phyloP scores from a whole-genome alignment of 805 yeast genomes.

The Metschnikowia lochheadii region DNA sequence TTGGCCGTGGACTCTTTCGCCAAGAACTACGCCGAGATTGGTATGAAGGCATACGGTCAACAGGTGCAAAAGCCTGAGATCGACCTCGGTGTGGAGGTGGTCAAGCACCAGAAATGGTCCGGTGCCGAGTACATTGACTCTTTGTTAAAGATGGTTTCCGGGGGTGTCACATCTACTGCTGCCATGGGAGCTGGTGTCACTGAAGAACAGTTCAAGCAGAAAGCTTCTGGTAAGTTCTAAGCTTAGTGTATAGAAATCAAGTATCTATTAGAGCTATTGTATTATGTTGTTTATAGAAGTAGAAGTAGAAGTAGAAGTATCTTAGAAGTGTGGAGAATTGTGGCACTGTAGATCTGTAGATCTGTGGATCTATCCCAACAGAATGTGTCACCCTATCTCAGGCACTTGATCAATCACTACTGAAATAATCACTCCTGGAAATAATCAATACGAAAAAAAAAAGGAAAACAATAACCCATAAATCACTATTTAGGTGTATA shows the following conservation, averaged over 20 bases:
- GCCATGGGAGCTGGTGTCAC: constrained; percentile 99
- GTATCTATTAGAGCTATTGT: too few relatives aligned
- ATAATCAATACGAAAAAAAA: too few relatives aligned
- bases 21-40: constrained; percentile 68
- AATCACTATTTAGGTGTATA: too few relatives aligned
- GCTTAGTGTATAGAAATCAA: background rate
- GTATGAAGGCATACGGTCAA: constrained; percentile 95
- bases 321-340: too few relatives aligned
- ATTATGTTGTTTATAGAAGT: too few relatives aligned
- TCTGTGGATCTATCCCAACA: too few relatives aligned
- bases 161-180: constrained; percentile 93
- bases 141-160: constrained; percentile 82
- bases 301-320: too few relatives aligned
- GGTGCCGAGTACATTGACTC: constrained; percentile 97
- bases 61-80: constrained; percentile 84
- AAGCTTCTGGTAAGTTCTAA: constrained; percentile 18
- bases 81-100: constrained; percentile 86
- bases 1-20: constrained; percentile 85
- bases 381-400: too few relatives aligned
- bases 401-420: too few relatives aligned
- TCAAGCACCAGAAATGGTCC: constrained; percentile 98
- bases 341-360: too few relatives aligned
- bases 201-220: constrained; percentile 82
- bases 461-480: too few relatives aligned
- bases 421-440: too few relatives aligned